Conservation (phyloP, 441 rosid genomes). For the Jatropha podagrica region DNA sequence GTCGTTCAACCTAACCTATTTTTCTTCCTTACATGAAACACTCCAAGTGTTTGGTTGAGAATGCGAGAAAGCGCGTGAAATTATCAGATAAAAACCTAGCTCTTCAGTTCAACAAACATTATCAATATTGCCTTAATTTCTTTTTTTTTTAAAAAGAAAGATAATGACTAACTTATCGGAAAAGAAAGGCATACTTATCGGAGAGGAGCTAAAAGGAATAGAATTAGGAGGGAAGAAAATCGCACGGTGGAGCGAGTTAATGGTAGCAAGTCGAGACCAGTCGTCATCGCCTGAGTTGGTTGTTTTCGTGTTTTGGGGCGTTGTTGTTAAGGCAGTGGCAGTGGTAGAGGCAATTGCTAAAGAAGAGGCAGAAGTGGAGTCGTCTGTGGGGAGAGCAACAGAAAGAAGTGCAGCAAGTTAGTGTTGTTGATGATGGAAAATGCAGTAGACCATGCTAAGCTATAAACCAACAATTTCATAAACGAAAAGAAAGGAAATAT, state of each 20-base stretch:
- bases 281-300: slow-evolving; percentile 45
- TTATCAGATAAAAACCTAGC: not conserved
- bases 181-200: slow-evolving; percentile 55
- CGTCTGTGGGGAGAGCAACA: slow-evolving; percentile 71
- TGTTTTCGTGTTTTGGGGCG: slow-evolving; percentile 25
- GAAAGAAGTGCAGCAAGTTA: slow-evolving; percentile 78
- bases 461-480: too few relatives aligned
- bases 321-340: slow-evolving; percentile 23
- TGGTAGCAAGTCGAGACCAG: slow-evolving; percentile 64
- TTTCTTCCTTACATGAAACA: too few relatives aligned
- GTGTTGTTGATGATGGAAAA: slow-evolving; percentile 52
- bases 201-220: slow-evolving; percentile 74
- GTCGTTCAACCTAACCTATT: too few relatives aligned
- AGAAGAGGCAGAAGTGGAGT: slow-evolving; percentile 27
- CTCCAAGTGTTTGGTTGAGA: not conserved
- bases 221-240: slow-evolving; percentile 86
- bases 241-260: slow-evolving; percentile 87
- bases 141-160: too few relatives aligned
- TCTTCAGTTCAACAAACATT: not conserved
- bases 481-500: too few relatives aligned
- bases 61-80: not conserved
- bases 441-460: too few relatives aligned
- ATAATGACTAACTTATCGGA: too few relatives aligned
- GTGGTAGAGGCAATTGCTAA: slow-evolving; percentile 37
- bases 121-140: not conserved